These are phyloP conservation scores for Juncus inflexus DNA, from an alignment of 176 grass and related monocot genomes.

Conservation along the genomic window DNA sequence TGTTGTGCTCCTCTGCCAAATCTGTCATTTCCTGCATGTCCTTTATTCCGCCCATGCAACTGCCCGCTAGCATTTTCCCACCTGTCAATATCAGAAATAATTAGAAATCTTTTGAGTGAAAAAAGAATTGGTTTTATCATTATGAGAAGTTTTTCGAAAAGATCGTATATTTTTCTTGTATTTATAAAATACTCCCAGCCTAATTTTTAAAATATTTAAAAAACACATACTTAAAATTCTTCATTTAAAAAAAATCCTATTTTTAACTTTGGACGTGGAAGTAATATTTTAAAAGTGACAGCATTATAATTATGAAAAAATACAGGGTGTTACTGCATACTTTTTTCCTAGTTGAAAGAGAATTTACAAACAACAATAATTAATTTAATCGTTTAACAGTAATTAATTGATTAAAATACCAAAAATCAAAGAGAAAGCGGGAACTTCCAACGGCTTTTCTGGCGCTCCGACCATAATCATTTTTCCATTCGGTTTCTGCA, in stretches of 20 bases:
- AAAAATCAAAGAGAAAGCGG: conserved; percentile 29
- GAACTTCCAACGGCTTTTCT: conserved; percentile 39
- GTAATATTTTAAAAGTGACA: too few relatives aligned
- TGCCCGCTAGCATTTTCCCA: conserved; percentile 47
- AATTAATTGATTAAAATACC: conserved; percentile 16
- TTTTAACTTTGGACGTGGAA: too few relatives aligned
- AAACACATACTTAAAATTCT: background rate
- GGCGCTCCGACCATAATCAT: conserved; percentile 55
- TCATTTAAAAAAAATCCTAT: background rate
- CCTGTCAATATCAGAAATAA: conserved; percentile 20
- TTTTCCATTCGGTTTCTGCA: conserved; percentile 54
- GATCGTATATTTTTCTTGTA: too few relatives aligned
- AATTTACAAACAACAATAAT: background rate
- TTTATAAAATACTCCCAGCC: too few relatives aligned
- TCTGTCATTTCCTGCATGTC: conserved; percentile 77
- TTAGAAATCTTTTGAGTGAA: too few relatives aligned
- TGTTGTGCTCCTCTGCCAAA: conserved; percentile 43
- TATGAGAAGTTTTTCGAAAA: too few relatives aligned
- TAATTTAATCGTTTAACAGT: background rate
- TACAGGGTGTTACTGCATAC: background rate
- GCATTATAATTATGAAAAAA: background rate
- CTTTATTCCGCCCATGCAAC: conserved; percentile 49
- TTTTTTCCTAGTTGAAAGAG: background rate
- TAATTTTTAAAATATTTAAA: too few relatives aligned
- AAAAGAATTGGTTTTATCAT: too few relatives aligned